A percentile compares a stretch with the other conserved stretches of the same genome.
These are phyloP conservation scores for Inga laurina DNA, from an alignment of 306 rosid species.

Conservation along the genomic window DNA sequence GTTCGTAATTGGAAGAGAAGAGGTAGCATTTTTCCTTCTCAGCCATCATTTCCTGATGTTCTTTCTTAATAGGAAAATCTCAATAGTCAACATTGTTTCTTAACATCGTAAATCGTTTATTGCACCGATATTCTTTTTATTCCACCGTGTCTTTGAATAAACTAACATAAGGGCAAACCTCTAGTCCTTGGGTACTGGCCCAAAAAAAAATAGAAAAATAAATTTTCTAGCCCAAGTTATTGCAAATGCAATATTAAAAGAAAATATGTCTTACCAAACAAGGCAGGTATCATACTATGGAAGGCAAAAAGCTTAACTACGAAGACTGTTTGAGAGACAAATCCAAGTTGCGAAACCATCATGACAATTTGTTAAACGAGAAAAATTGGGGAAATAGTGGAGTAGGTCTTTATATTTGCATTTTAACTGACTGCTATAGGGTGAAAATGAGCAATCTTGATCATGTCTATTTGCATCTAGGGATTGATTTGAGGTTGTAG, in stretches of 20 bases:
- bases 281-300: conserved; percentile 12
- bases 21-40: conserved; percentile 58
- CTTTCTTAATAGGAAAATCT: conserved; percentile 21
- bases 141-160: background rate
- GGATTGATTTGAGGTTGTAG: conserved; percentile 14
- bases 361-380: background rate
- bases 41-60: conserved; percentile 30
- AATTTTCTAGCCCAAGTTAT: background rate
- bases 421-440: background rate
- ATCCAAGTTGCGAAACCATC: conserved; percentile 3
- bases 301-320: background rate
- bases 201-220: background rate
- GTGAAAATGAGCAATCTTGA: background rate
- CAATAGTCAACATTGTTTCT: background rate
- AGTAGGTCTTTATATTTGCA: background rate
- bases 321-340: background rate
- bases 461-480: background rate
- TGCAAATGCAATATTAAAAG: background rate
- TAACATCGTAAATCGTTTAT: conserved; percentile 14
- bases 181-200: background rate
- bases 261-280: background rate
- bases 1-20: conserved; percentile 41
- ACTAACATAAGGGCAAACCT: background rate
- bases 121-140: background rate
- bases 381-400: background rate